phyloP scores from a whole-genome alignment of 2,329 filamentous ascomycete genomes.

The Aspergillus ustus region DNA sequence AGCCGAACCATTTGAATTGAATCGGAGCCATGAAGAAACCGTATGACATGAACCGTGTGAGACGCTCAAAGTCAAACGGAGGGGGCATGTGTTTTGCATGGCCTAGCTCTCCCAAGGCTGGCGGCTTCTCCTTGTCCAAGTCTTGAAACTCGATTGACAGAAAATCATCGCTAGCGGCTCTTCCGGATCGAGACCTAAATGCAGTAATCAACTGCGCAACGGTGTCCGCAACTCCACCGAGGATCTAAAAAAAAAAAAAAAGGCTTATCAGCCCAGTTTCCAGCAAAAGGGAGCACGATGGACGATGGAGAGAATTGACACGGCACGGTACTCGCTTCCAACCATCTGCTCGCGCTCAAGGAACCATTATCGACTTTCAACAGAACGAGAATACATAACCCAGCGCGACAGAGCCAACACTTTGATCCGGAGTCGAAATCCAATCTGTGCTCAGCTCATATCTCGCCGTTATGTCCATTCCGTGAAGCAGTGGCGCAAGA shows the following conservation, averaged over 20 bases:
- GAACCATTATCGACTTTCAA: not conserved
- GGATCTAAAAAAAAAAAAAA: slow-evolving; percentile 67
- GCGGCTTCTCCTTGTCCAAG: slow-evolving; percentile 77
- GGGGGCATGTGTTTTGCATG: slow-evolving; percentile 68
- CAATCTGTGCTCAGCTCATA: not conserved
- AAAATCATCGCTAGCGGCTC: slow-evolving; percentile 65
- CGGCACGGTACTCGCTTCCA: not conserved
- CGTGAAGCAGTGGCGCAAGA: not conserved
- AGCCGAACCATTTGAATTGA: slow-evolving; percentile 95
- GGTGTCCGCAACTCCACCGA: slow-evolving; percentile 94
- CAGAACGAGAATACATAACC: too few relatives aligned
- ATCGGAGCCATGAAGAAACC: slow-evolving; percentile 94
- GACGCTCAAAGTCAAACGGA: slow-evolving; percentile 91
- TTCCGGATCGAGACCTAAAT: slow-evolving; percentile 65
- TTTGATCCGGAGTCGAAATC: not conserved
- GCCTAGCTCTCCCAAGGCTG: slow-evolving; percentile 67
- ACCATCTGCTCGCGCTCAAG: not conserved
- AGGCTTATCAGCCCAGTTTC: slow-evolving; percentile 18
- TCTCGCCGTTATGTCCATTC: not conserved
- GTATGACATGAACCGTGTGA: slow-evolving; percentile 96
- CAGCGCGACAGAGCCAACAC: not conserved
- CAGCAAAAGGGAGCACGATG: not conserved
- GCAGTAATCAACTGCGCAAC: slow-evolving; percentile 92
- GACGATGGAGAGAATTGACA: too few relatives aligned
- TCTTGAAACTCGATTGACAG: slow-evolving; percentile 88